Evolutionary conservation across 805 yeast species (phyloP), one percentile per base, ranked within the genome.

Genomic region (Pichia gijzeniarum): DNA sequence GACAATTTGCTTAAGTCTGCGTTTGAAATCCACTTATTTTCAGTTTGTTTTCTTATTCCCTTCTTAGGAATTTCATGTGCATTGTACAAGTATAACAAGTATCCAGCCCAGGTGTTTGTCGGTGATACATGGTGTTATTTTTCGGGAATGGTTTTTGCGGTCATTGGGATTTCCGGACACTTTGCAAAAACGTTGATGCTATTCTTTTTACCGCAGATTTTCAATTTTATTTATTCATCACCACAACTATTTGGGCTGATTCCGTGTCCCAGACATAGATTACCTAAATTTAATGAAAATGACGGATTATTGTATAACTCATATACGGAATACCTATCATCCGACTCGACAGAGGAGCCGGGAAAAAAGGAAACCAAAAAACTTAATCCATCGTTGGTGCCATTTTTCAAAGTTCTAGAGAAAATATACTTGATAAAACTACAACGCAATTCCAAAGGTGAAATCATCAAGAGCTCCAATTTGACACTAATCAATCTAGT

Each of bases 121-220:
- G 99, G 99, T 27, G 99, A 93, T 61, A 91, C 99, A 0, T 93
- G 85, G 70, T 93, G 99, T 67, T 93, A 93, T 65, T 90, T 93
- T 64, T 88, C 96, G 21, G 99, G 99, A 3, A 93, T 93, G 99
- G 95, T 93, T 1, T 89, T 93, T 64, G 99, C 98, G 0, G 93
- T 90, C 22, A 96, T 87, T 27, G 98, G 97, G 1, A 93, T 93
- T 31, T 73, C 87, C 48, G 98, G 98, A 1, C 99, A 93, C 69
- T 93, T 90, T 63, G 87, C 96, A 36, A 93, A 93, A 65, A 93
- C 99, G 0, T 69, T 91, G 54, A 69, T 93, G 64, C 64, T 90
- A 30, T 82, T 93, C 58, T 84, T 93, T 61, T 68, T 87, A 35
- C 98, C 98, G 3, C 99, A 93, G 66, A 85, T 93, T 44, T 64